phyloP scores from a whole-genome alignment of 2,329 filamentous ascomycete genomes.

The Fusarium sp. region DNA sequence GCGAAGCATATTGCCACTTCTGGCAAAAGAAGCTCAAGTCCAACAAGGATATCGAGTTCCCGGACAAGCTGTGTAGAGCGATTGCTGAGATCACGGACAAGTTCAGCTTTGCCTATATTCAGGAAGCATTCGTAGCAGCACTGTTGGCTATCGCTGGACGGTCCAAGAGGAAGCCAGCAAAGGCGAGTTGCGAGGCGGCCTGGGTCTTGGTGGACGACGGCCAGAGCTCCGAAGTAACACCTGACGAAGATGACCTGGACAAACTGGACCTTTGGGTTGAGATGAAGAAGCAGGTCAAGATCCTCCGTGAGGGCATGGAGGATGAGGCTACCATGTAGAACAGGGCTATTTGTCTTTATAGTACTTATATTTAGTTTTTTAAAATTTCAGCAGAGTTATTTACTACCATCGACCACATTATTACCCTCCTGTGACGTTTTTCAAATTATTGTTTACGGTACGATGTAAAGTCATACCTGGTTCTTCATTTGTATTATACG shows the following conservation, averaged over 20 bases:
- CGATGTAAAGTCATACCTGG: too few relatives aligned
- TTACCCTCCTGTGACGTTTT: too few relatives aligned
- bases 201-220: not conserved
- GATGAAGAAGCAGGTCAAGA: not conserved
- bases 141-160: not conserved
- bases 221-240: too few relatives aligned
- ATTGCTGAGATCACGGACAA: conserved; percentile 5
- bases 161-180: not conserved
- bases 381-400: too few relatives aligned
- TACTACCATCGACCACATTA: too few relatives aligned
- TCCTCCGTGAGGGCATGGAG: not conserved
- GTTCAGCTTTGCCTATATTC: conserved; percentile 6
- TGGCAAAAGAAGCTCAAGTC: not conserved
- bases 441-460: too few relatives aligned
- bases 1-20: conserved; percentile 1
- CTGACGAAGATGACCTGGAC: not conserved
- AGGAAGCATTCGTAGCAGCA: conserved; percentile 1
- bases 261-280: conserved; percentile 2
- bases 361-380: not conserved
- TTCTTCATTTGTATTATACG: too few relatives aligned
- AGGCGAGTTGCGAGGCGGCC: not conserved
- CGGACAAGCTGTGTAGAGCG: not conserved
- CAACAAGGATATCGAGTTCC: not conserved
- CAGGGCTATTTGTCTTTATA: not conserved
- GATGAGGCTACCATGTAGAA: not conserved